Conservation (phyloP, 2,329 filamentous ascomycete genomes). For the Beauveria caledonica region DNA sequence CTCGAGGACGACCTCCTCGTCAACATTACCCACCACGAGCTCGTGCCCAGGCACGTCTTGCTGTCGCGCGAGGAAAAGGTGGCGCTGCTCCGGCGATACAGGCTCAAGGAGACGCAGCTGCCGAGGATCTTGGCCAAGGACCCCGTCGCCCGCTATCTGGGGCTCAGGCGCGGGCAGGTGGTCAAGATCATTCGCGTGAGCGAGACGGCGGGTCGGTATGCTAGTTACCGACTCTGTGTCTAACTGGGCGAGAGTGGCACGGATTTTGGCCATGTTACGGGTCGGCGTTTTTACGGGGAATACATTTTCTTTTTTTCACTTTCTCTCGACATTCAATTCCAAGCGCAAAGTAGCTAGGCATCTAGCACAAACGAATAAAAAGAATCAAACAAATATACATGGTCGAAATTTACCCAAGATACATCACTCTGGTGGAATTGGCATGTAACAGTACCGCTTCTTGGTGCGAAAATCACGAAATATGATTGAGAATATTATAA, state of each 20-base stretch:
- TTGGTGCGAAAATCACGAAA: not conserved
- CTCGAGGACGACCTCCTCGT: constrained; percentile 91
- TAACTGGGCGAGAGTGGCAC: constrained; percentile 25
- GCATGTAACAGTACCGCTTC: too few species aligned
- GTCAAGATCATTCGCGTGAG: constrained; percentile 97
- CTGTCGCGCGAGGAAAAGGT: constrained; percentile 85
- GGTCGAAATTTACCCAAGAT: not conserved
- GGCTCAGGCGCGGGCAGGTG: constrained; percentile 82
- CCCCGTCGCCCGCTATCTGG: constrained; percentile 86
- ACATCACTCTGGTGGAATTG: too few species aligned
- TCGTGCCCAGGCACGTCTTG: constrained; percentile 88
- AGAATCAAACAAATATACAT: not conserved
- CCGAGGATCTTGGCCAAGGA: constrained; percentile 87
- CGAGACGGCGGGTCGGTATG: constrained; percentile 93
- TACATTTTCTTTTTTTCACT: not conserved
- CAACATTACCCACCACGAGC: constrained; percentile 96
- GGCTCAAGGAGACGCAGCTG: constrained; percentile 94
- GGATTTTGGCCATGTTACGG: constrained; percentile 5
- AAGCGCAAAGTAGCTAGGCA: constrained; percentile 2
- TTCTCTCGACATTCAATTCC: not conserved
- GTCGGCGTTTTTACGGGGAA: constrained; percentile 9
- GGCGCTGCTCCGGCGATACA: constrained; percentile 78
- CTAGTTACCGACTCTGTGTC: constrained; percentile 75
- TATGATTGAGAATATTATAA: not conserved
- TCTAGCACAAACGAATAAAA: constrained; percentile 2